Evolutionary conservation across 2,329 filamentous ascomycete genomes (phyloP).

Genomic region (Ambrosiella beaveri): DNA sequence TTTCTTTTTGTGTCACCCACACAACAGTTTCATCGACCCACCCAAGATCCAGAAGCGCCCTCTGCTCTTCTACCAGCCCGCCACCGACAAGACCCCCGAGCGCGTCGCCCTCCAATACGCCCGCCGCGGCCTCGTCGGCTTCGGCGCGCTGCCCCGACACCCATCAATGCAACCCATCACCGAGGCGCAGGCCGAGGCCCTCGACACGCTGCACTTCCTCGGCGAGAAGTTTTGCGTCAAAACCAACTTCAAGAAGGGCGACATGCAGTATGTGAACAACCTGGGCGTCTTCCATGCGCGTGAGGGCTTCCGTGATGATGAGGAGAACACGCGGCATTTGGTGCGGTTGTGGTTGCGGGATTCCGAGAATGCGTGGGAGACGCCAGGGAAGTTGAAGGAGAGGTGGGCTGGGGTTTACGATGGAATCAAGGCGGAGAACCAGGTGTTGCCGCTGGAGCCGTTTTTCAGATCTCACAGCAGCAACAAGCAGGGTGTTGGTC

Average conservation of each 20-base stretch:
- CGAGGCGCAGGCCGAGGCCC: conserved; percentile 34
- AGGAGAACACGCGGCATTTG: conserved; percentile 30
- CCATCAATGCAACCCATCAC: conserved; percentile 37
- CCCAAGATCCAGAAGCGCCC: conserved; percentile 6
- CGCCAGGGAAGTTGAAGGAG: conserved; percentile 25
- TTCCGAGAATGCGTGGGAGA: conserved; percentile 31
- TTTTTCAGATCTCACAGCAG: conserved; percentile 12
- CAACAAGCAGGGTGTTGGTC: conserved; percentile 10
- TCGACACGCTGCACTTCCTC: conserved; percentile 33
- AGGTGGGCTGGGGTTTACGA: conserved; percentile 38
- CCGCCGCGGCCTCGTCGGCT: conserved; percentile 13
- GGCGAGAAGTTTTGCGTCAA: conserved; percentile 29
- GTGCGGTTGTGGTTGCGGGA: conserved; percentile 34
- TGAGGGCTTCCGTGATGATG: conserved; percentile 29
- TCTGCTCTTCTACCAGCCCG: conserved; percentile 12
- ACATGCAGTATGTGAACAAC: conserved; percentile 40
- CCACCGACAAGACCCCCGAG: conserved; percentile 24
- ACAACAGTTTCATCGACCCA: conserved; percentile 6
- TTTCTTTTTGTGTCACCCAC: neutral
- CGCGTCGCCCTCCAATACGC: conserved; percentile 40
- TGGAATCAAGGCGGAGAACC: conserved; percentile 31
- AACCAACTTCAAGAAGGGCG: conserved; percentile 31
- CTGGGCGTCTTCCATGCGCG: conserved; percentile 35
- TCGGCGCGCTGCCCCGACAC: conserved; percentile 26
- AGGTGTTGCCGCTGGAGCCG: conserved; percentile 40